phyloP scores from a whole-genome alignment of 116 monocot genomes.

The Iris pallida region DNA sequence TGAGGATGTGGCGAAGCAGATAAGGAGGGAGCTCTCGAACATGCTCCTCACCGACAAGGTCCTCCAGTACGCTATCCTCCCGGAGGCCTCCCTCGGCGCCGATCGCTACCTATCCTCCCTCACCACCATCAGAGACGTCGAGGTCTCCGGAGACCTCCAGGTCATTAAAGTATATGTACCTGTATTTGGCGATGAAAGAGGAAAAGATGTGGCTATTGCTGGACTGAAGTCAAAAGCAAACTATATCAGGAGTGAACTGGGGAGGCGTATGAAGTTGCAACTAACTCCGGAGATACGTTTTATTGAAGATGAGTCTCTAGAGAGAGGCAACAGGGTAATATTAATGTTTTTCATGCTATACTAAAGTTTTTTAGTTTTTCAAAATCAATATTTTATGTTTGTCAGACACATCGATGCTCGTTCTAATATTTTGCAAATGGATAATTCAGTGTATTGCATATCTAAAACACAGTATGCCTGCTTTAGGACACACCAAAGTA shows the following conservation, averaged over 20 bases:
- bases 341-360: background rate
- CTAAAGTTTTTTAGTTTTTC: background rate
- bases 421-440: too few relatives aligned
- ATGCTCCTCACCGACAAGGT: slow-evolving; percentile 70
- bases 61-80: slow-evolving; percentile 64
- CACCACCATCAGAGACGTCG: slow-evolving; percentile 75
- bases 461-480: too few relatives aligned
- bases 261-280: slow-evolving; percentile 75
- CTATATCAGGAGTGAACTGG: slow-evolving; percentile 75
- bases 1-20: slow-evolving; percentile 84
- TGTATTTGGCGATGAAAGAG: slow-evolving; percentile 91
- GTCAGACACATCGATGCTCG: too few relatives aligned
- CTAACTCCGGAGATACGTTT: slow-evolving; percentile 83
- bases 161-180: slow-evolving; percentile 84
- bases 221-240: slow-evolving; percentile 79
- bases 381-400: too few relatives aligned
- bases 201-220: slow-evolving; percentile 69
- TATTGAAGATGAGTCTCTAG: slow-evolving; percentile 83
- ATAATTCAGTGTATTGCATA: too few relatives aligned
- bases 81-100: slow-evolving; percentile 78
- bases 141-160: slow-evolving; percentile 78
- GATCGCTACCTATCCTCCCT: slow-evolving; percentile 80
- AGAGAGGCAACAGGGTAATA: slow-evolving; percentile 76
- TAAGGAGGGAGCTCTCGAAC: slow-evolving; percentile 61
- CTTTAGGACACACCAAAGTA: too few relatives aligned